Evolutionary conservation across 208 protist genomes (phyloP).

Genomic region (Acanthamoeba polyphaga): DNA sequence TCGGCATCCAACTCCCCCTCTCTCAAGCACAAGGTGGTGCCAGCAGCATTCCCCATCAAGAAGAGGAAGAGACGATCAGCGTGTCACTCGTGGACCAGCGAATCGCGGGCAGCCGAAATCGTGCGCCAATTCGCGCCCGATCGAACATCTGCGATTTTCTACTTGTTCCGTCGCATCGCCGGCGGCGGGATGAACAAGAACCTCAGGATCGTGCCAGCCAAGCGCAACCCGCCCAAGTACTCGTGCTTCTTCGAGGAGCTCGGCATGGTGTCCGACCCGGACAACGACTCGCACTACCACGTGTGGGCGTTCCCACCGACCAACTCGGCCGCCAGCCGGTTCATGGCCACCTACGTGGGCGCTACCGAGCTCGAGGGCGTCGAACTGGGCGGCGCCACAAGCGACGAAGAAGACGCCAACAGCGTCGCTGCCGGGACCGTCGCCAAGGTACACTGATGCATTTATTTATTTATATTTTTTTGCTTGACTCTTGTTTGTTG

Average conservation of each 20-base stretch:
- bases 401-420: slow-evolving; percentile 13
- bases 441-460: neutral
- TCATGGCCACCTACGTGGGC: slow-evolving; percentile 26
- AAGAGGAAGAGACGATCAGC: slow-evolving; percentile 38
- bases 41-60: neutral
- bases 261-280: slow-evolving; percentile 45
- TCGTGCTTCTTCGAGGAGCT: slow-evolving; percentile 64
- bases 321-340: neutral
- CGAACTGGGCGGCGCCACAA: slow-evolving; percentile 40
- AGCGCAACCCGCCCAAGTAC: slow-evolving; percentile 53
- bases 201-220: slow-evolving; percentile 52
- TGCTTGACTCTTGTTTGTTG: neutral
- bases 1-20: neutral
- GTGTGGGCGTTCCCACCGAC: slow-evolving; percentile 41
- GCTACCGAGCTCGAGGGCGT: slow-evolving; percentile 25
- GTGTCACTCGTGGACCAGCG: slow-evolving; percentile 20
- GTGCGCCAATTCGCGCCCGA: neutral
- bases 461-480: neutral
- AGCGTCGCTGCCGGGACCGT: neutral
- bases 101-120: slow-evolving; percentile 18
- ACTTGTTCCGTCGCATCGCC: slow-evolving; percentile 28
- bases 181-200: slow-evolving; percentile 50
- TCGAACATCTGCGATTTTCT: slow-evolving; percentile 24
- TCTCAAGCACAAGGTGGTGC: neutral
- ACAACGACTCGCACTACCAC: slow-evolving; percentile 61